Conservation (phyloP, 441 rosid species). For the Erysimum pusillum region DNA sequence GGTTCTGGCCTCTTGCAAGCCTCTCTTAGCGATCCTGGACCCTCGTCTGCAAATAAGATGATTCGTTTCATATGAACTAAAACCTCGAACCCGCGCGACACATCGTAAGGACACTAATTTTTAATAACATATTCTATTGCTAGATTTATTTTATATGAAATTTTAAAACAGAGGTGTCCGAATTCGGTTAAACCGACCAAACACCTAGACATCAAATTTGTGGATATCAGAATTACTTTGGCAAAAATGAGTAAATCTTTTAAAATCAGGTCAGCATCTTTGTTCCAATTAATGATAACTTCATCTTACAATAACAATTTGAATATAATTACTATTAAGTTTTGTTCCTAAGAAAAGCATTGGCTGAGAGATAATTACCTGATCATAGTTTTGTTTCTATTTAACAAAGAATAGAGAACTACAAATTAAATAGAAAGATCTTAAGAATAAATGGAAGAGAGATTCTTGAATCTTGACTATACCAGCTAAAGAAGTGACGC, state of each 20-base stretch:
- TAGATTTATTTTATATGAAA: background rate
- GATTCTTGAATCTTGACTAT: background rate
- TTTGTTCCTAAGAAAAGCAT: background rate
- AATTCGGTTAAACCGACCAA: background rate
- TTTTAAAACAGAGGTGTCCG: background rate
- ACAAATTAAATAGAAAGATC: background rate
- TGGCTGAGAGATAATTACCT: background rate
- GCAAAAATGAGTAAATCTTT: background rate
- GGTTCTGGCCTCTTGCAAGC: conserved; percentile 84
- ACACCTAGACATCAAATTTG: background rate
- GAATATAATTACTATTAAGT: background rate
- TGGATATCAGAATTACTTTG: background rate
- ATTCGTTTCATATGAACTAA: background rate
- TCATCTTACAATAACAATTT: background rate
- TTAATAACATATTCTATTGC: no score
- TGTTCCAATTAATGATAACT: background rate
- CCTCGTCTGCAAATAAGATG: conserved; percentile 66
- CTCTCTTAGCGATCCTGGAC: conserved; percentile 85
- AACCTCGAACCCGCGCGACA: no score
- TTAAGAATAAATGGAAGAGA: background rate
- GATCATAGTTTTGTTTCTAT: background rate
- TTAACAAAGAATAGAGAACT: background rate
- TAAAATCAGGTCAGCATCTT: background rate
- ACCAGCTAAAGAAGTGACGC: conserved; percentile 81
- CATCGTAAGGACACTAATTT: no score